Percentiles rank a stretch among this genome's conserved stretches.
Conservation (phyloP, 345 rosid genomes). For the Citrus australasica region DNA sequence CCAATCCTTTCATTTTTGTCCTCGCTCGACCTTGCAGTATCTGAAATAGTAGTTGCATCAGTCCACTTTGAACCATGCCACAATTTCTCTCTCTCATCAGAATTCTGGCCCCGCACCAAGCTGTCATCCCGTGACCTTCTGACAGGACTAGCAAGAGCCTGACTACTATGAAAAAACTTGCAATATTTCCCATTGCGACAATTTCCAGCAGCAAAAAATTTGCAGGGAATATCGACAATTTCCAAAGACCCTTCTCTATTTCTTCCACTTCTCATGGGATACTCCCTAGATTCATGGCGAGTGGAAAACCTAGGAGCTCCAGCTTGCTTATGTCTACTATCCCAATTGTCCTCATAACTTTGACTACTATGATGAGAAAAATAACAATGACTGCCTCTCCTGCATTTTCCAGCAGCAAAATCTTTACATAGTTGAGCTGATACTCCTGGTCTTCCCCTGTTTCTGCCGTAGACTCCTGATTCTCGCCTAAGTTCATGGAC, state of each 20-base stretch:
- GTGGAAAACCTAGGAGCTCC: constrained; percentile 40
- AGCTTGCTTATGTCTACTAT: constrained; percentile 42
- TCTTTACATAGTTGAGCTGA: constrained; percentile 59
- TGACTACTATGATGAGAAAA: constrained; percentile 52
- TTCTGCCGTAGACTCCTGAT: constrained; percentile 55
- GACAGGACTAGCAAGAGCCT: constrained; percentile 48
- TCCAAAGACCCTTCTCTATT: constrained; percentile 38
- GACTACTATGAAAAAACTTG: constrained; percentile 68
- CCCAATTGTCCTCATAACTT: constrained; percentile 48
- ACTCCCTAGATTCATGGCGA: constrained; percentile 42
- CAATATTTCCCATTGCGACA: constrained; percentile 83
- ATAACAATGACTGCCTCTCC: constrained; percentile 57
- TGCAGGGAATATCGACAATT: constrained; percentile 61
- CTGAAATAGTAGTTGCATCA: constrained; percentile 17
- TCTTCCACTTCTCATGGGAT: constrained; percentile 30
- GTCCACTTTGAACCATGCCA: constrained; percentile 19
- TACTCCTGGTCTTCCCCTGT: constrained; percentile 45
- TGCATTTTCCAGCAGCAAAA: constrained; percentile 65
- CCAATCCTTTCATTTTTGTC: constrained; percentile 30
- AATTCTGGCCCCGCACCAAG: constrained; percentile 27
- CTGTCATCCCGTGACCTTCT: constrained; percentile 44
- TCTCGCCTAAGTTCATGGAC: constrained; percentile 52
- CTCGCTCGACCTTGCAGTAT: constrained; percentile 29
- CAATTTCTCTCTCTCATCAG: constrained; percentile 30
- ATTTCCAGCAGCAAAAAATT: constrained; percentile 71